phyloP scores from a whole-genome alignment of 2,329 filamentous ascomycete genomes.

The Neofusicoccum ribis region DNA sequence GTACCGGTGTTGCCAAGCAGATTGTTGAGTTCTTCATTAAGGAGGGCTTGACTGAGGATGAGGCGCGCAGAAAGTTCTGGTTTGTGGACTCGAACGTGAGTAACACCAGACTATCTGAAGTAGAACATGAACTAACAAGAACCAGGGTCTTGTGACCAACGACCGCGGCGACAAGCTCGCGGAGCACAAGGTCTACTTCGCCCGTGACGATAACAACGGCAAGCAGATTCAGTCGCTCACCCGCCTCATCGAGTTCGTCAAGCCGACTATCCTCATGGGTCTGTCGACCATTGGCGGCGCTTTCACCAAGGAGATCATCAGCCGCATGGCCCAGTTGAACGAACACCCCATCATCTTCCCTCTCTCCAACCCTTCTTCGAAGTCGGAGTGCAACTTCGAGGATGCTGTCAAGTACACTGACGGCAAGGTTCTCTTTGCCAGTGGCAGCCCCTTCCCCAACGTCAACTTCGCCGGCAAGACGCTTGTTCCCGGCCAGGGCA shows the following conservation, averaged over 20 bases:
- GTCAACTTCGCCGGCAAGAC: conserved; percentile 52
- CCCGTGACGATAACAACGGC: conserved; percentile 64
- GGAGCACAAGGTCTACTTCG: conserved; percentile 76
- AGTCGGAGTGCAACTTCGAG: conserved; percentile 97
- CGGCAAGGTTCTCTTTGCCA: conserved; percentile 88
- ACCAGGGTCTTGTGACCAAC: conserved; percentile 76
- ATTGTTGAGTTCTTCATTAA: conserved; percentile 96
- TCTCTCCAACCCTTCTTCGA: conserved; percentile 91
- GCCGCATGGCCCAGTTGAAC: conserved; percentile 60
- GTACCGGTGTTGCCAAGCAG: conserved; percentile 96
- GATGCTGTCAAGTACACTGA: conserved; percentile 89
- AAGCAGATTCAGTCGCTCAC: conserved; percentile 74
- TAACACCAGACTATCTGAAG: not conserved
- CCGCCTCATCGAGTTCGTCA: conserved; percentile 90
- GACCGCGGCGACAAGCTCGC: conserved; percentile 93
- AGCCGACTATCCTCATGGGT: conserved; percentile 92
- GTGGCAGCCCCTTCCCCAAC: conserved; percentile 85
- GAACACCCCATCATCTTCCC: conserved; percentile 79
- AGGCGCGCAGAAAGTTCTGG: conserved; percentile 90
- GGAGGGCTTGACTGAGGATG: conserved; percentile 83
- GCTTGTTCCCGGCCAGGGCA: conserved; percentile 62
- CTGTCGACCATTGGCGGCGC: conserved; percentile 91
- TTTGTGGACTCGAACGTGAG: conserved; percentile 83
- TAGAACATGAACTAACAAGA: not conserved
- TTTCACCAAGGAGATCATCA: conserved; percentile 85